phyloP scores from a whole-genome alignment of 2,329 filamentous ascomycete species.

The Fusarium sambucinum region DNA sequence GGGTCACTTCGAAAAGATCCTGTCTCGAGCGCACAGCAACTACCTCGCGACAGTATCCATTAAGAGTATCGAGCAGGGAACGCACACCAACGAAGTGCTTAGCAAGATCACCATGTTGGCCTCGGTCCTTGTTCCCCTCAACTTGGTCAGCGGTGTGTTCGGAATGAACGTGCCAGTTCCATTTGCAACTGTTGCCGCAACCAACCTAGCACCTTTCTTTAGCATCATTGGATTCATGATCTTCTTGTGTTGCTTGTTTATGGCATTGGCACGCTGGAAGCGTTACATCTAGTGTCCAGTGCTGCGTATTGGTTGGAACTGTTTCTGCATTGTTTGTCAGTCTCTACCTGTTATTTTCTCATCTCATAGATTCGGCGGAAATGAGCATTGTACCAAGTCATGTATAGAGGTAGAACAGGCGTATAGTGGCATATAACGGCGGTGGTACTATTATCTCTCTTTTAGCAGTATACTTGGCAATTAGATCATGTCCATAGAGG shows the following conservation, averaged over 20 bases:
- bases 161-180: slow-evolving; percentile 89
- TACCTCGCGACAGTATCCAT: slow-evolving; percentile 95
- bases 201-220: slow-evolving; percentile 59
- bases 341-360: slow-evolving; percentile 22
- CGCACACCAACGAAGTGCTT: slow-evolving; percentile 86
- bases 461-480: slow-evolving; percentile 25
- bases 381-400: slow-evolving; percentile 19
- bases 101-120: slow-evolving; percentile 96
- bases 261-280: slow-evolving; percentile 60
- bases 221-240: slow-evolving; percentile 59
- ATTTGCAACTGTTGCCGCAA: slow-evolving; percentile 61
- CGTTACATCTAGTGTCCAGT: slow-evolving; percentile 61
- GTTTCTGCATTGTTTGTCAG: not conserved
- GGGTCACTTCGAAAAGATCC: slow-evolving; percentile 96
- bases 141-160: slow-evolving; percentile 87
- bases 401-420: slow-evolving; percentile 19
- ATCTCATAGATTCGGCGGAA: slow-evolving; percentile 33
- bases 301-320: slow-evolving; percentile 1
- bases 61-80: slow-evolving; percentile 89
- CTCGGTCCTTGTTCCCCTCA: slow-evolving; percentile 95
- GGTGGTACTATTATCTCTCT: slow-evolving; percentile 12
- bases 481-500: slow-evolving; percentile 25
- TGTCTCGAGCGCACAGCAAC: slow-evolving; percentile 93
- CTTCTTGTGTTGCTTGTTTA: slow-evolving; percentile 61
- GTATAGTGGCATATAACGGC: slow-evolving; percentile 13